Evolutionary conservation across 2,329 filamentous ascomycete genomes (phyloP).

Genomic region (Neofusicoccum ribis): DNA sequence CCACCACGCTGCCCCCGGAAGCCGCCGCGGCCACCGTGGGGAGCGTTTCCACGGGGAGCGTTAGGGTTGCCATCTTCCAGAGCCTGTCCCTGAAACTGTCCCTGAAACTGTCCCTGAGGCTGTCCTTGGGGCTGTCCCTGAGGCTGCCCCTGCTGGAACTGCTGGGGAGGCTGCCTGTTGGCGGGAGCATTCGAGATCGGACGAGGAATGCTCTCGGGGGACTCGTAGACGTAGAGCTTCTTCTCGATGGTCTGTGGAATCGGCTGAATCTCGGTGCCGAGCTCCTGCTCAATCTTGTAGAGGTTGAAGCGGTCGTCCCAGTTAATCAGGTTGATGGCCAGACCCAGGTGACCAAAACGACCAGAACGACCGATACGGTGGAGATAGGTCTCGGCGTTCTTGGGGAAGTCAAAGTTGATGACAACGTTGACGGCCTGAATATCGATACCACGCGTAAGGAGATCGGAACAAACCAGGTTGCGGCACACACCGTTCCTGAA

Average conservation of each 20-base stretch:
- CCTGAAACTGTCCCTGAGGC: conserved; percentile 22
- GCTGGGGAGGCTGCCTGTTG: conserved; percentile 26
- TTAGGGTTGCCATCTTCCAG: conserved; percentile 23
- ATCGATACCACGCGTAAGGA: conserved; percentile 97
- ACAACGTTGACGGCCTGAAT: conserved; percentile 99
- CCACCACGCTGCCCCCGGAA: conserved; percentile 23
- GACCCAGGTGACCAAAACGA: conserved; percentile 92
- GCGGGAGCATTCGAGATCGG: conserved; percentile 63
- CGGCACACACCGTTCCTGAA: conserved; percentile 98
- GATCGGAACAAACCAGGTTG: conserved; percentile 96
- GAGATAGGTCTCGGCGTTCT: conserved; percentile 98
- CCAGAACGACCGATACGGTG: conserved; percentile 98
- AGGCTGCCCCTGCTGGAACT: conserved; percentile 21
- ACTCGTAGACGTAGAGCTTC: conserved; percentile 96
- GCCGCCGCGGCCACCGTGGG: conserved; percentile 20
- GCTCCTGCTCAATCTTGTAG: conserved; percentile 96
- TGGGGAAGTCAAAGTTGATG: conserved; percentile 99
- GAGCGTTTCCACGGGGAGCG: conserved; percentile 15
- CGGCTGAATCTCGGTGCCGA: conserved; percentile 96
- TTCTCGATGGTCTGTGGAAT: conserved; percentile 95
- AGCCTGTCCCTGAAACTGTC: conserved; percentile 29
- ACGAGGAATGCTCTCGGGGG: conserved; percentile 89
- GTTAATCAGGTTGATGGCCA: conserved; percentile 98
- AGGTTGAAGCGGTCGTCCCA: conserved; percentile 99
- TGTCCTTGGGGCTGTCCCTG: conserved; percentile 30